A percentile compares a stretch with the other conserved stretches of the same genome.
Conservation (phyloP, 1,139 yeast species). For the Blastobotrys persicus region DNA sequence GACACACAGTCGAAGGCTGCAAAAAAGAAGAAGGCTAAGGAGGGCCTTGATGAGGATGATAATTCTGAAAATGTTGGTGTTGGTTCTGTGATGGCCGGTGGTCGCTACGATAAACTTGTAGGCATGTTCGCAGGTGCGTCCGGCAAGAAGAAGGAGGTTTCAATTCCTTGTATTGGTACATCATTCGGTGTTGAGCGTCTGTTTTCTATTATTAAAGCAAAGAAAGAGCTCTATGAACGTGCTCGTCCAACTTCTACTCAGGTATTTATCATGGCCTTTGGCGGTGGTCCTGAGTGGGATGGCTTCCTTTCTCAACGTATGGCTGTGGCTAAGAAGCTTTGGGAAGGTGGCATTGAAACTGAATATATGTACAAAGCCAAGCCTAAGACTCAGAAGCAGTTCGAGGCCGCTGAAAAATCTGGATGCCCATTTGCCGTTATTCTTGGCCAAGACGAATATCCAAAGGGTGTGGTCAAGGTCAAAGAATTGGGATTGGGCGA, state of each 20-base stretch:
- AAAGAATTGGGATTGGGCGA: constrained; percentile 87
- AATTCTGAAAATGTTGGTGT: constrained; percentile 97
- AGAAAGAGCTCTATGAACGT: constrained; percentile 54
- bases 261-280: constrained; percentile 95
- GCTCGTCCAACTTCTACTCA: constrained; percentile 85
- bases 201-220: constrained; percentile 81
- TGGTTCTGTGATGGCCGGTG: constrained; percentile 98
- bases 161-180: constrained; percentile 95
- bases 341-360: constrained; percentile 86
- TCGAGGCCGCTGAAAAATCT: constrained; percentile 93
- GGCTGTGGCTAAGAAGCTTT: constrained; percentile 72
- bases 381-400: constrained; percentile 92
- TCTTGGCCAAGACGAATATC: constrained; percentile 89
- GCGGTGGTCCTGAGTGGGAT: constrained; percentile 95
- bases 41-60: constrained; percentile 65
- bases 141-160: constrained; percentile 52
- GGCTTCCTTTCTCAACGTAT: constrained; percentile 91
- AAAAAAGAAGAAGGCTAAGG: constrained; percentile 33
- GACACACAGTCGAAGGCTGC: constrained; percentile 41
- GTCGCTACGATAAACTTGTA: constrained; percentile 92
- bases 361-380: constrained; percentile 90
- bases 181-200: constrained; percentile 96
- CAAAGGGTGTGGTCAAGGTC: constrained; percentile 76
- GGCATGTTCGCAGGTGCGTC: constrained; percentile 85
- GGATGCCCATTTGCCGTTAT: constrained; percentile 92